phyloP scores from a whole-genome alignment of 2,329 filamentous ascomycete genomes.

The Myriangium duriaei region DNA sequence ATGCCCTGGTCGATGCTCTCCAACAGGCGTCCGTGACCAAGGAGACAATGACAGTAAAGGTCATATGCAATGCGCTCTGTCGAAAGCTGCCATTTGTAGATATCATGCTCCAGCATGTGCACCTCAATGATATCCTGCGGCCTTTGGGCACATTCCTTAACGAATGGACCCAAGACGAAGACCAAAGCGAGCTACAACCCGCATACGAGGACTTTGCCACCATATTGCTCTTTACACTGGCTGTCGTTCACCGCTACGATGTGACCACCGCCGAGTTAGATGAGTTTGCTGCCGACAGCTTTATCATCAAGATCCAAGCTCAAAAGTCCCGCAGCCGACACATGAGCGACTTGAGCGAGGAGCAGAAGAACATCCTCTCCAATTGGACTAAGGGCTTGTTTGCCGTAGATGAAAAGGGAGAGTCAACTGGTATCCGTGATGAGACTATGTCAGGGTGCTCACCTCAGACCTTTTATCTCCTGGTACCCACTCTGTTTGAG shows the following conservation, averaged over 20 bases:
- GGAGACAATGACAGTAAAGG: slow-evolving; percentile 70
- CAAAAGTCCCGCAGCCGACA: slow-evolving; percentile 46
- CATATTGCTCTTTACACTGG: slow-evolving; percentile 59
- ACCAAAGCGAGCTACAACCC: slow-evolving; percentile 70
- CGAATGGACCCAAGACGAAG: slow-evolving; percentile 69
- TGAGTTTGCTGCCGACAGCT: slow-evolving; percentile 47
- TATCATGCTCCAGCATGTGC: slow-evolving; percentile 63
- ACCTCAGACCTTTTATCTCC: slow-evolving; percentile 69
- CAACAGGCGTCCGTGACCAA: slow-evolving; percentile 56
- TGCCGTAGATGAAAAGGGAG: slow-evolving; percentile 47
- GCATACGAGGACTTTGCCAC: slow-evolving; percentile 79
- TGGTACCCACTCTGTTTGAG: slow-evolving; percentile 65
- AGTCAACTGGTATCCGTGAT: slow-evolving; percentile 56
- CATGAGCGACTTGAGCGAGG: slow-evolving; percentile 50
- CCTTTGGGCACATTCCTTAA: slow-evolving; percentile 66
- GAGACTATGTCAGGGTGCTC: slow-evolving; percentile 72
- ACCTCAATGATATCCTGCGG: slow-evolving; percentile 53
- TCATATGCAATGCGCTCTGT: slow-evolving; percentile 59
- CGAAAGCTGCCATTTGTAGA: slow-evolving; percentile 61
- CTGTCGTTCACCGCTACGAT: slow-evolving; percentile 69
- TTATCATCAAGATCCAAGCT: slow-evolving; percentile 53
- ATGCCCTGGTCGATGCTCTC: slow-evolving; percentile 50
- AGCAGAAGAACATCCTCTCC: slow-evolving; percentile 52
- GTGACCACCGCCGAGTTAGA: slow-evolving; percentile 49
- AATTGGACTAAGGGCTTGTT: slow-evolving; percentile 72